A percentile compares a stretch with the other conserved stretches of the same genome.
phyloP scores from a whole-genome alignment of 2,329 filamentous ascomycete genomes.

The Talaromyces amestolkiae region DNA sequence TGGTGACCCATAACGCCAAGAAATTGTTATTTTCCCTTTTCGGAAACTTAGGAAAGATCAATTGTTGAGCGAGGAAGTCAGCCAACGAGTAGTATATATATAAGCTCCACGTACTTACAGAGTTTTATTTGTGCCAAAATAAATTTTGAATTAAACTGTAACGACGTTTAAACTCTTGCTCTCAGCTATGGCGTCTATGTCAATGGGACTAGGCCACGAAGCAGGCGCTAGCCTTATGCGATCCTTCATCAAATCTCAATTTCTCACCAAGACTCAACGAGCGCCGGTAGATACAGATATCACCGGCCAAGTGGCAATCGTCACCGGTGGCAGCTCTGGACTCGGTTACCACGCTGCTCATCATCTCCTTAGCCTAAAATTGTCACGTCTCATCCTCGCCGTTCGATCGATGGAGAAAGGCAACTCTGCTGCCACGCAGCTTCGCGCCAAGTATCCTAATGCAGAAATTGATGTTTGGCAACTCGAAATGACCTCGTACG shows the following conservation, averaged over 20 bases:
- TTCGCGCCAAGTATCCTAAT: not conserved
- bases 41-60: not conserved
- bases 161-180: not conserved
- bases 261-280: slow-evolving; percentile 1
- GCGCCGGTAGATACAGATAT: not conserved
- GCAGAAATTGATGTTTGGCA: slow-evolving; percentile 8
- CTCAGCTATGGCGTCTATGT: not conserved
- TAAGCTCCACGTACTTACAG: not conserved
- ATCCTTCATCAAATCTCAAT: slow-evolving; percentile 14
- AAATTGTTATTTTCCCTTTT: not conserved
- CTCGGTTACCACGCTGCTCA: slow-evolving; percentile 46
- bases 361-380: slow-evolving; percentile 38
- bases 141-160: not conserved
- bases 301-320: slow-evolving; percentile 35
- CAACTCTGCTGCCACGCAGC: slow-evolving; percentile 35
- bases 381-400: slow-evolving; percentile 47
- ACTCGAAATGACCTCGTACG: slow-evolving; percentile 29
- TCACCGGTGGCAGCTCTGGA: slow-evolving; percentile 51
- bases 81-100: not conserved
- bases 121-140: too few relatives aligned
- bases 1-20: not conserved
- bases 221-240: not conserved
- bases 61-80: not conserved
- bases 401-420: slow-evolving; percentile 46
- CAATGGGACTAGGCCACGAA: slow-evolving; percentile 5